These are phyloP conservation scores for Rubia peregrina DNA, from an alignment of 305 asterid genomes.

Conservation along the genomic window DNA sequence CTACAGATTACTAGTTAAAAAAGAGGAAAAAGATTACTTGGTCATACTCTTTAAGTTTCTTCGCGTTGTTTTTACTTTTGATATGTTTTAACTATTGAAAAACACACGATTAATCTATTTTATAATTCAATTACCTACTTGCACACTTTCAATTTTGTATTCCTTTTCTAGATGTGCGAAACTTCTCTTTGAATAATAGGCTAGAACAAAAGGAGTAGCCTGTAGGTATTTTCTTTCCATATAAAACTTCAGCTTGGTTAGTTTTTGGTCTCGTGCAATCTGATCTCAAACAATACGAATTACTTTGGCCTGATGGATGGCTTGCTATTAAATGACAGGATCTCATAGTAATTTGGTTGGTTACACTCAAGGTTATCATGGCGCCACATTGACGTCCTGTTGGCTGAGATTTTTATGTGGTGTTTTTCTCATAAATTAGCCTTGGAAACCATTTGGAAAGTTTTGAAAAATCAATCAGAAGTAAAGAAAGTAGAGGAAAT, in stretches of 20 bases:
- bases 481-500: neutral
- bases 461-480: neutral
- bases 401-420: neutral
- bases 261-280: conserved; percentile 2
- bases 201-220: neutral
- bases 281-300: neutral
- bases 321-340: neutral
- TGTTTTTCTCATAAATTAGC: neutral
- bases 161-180: neutral
- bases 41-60: neutral
- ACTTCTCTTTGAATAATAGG: neutral
- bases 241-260: neutral
- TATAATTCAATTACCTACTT: neutral
- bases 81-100: too few species aligned
- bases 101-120: neutral
- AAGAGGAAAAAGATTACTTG: neutral
- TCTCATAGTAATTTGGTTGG: neutral
- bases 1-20: conserved; percentile 9
- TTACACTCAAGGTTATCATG: too few species aligned
- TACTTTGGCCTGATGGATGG: neutral
- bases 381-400: neutral
- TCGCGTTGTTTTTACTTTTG: neutral
- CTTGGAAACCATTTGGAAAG: neutral
- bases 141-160: neutral
- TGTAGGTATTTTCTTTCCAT: neutral